Conservation (phyloP, 106 monocot genomes). For the Allium sativum region DNA sequence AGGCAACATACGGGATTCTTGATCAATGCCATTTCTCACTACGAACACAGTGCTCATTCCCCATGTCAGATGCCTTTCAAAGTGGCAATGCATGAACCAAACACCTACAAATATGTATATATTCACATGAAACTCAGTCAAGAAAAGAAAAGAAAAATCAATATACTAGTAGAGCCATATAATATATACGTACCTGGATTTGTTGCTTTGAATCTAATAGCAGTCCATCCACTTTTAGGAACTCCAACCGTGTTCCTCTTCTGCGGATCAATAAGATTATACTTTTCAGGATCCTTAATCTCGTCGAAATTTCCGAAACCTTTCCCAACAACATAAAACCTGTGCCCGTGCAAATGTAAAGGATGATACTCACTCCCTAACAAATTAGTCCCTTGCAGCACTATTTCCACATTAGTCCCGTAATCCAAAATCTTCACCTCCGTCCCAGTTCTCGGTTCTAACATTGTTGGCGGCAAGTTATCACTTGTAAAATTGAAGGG, state of each 20-base stretch:
- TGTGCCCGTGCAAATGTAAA: constrained; percentile 58
- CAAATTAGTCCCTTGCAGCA: constrained; percentile 52
- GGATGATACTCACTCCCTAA: constrained; percentile 45
- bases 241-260: constrained; percentile 32
- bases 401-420: constrained; percentile 36
- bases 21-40: background rate
- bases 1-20: background rate
- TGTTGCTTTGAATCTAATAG: constrained; percentile 26
- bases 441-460: constrained; percentile 15
- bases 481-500: constrained; percentile 18
- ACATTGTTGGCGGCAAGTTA: background rate
- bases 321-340: constrained; percentile 49
- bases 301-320: constrained; percentile 53
- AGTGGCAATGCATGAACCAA: constrained; percentile 21
- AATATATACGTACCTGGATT: constrained; percentile 32
- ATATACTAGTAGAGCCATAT: background rate
- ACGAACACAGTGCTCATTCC: constrained; percentile 8
- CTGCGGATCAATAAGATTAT: constrained; percentile 53
- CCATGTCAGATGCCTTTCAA: constrained; percentile 3
- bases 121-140: background rate
- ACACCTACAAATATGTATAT: constrained; percentile 4
- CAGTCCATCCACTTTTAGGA: constrained; percentile 40
- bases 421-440: constrained; percentile 49
- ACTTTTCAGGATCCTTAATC: constrained; percentile 26
- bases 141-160: background rate